A percentile compares a stretch with the other conserved stretches of the same genome.
These are phyloP conservation scores for Fusarium sambucinum DNA, from an alignment of 2,329 filamentous ascomycete genomes.

Conservation along the genomic window DNA sequence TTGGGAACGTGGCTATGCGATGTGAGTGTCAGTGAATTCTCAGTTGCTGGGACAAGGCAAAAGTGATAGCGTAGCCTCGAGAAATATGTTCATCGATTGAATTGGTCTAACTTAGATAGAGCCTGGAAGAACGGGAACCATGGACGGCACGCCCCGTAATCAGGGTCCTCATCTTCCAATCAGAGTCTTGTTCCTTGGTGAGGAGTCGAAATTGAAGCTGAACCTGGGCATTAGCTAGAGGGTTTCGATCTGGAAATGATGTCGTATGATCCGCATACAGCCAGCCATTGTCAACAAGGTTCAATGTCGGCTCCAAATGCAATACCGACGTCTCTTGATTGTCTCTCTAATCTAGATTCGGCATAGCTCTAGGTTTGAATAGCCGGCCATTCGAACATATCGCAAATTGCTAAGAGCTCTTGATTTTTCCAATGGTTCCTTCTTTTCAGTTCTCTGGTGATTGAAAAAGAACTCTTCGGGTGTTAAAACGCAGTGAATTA, in stretches of 20 bases:
- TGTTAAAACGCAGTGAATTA: neutral
- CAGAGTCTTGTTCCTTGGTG: conserved; percentile 21
- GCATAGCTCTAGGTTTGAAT: neutral
- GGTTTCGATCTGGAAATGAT: conserved; percentile 3
- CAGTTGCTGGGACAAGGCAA: neutral
- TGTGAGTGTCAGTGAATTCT: neutral
- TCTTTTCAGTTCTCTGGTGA: neutral
- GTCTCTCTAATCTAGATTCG: neutral
- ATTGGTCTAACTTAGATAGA: conserved; percentile 24
- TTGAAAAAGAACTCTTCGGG: neutral
- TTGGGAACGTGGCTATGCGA: neutral
- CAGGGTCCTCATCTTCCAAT: conserved; percentile 29
- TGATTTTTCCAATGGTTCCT: neutral
- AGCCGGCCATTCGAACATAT: neutral
- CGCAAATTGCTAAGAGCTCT: conserved; percentile 1
- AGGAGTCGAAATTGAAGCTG: conserved; percentile 16
- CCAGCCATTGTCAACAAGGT: neutral
- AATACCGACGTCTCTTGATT: conserved; percentile 2
- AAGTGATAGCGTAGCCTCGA: conserved; percentile 1
- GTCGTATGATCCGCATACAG: neutral
- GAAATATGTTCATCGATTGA: conserved; percentile 14
- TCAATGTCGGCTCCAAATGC: neutral
- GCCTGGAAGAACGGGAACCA: conserved; percentile 44
- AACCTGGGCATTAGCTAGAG: neutral
- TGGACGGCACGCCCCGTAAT: conserved; percentile 44